These are phyloP conservation scores for Backusella australiensis DNA, from an alignment of 192 early-diverging fungal genomes.

Conservation along the genomic window DNA sequence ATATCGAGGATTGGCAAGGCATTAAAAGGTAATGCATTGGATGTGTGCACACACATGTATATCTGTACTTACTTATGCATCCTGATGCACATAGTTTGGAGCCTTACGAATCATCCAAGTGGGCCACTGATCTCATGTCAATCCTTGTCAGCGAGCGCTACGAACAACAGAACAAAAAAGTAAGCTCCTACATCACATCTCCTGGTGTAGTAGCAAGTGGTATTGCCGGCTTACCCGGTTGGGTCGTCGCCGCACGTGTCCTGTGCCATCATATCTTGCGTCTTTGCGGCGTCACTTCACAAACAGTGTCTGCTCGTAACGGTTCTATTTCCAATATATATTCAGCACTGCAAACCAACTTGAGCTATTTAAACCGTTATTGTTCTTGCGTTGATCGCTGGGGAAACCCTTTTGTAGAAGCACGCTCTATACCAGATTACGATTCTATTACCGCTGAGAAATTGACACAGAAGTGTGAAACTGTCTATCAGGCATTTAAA, in stretches of 20 bases:
- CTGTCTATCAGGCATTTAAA: constrained; percentile 20
- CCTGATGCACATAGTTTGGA: constrained; percentile 8
- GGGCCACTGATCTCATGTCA: constrained; percentile 46
- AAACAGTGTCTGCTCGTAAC: constrained; percentile 47
- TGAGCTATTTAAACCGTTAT: constrained; percentile 13
- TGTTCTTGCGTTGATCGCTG: constrained; percentile 18
- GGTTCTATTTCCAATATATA: constrained; percentile 46
- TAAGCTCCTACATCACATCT: constrained; percentile 46
- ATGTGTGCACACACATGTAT: background rate
- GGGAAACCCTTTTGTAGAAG: constrained; percentile 26
- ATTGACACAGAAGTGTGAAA: constrained; percentile 22
- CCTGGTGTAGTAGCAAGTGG: constrained; percentile 56
- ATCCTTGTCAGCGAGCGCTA: constrained; percentile 39
- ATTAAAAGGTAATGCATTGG: constrained; percentile 28
- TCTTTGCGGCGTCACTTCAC: constrained; percentile 40
- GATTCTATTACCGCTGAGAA: background rate
- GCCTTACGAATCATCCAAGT: constrained; percentile 60
- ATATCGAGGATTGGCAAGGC: constrained; percentile 51
- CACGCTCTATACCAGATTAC: background rate
- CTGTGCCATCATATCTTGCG: constrained; percentile 34
- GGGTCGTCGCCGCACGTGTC: constrained; percentile 27
- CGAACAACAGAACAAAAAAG: constrained; percentile 13
- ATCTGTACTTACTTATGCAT: background rate
- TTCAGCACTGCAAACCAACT: constrained; percentile 30
- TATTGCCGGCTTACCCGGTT: constrained; percentile 42